A percentile compares a stretch with the other conserved stretches of the same genome.
Evolutionary conservation across 257 asterid species (phyloP).

Genomic region (Marsdenia floribunda): DNA sequence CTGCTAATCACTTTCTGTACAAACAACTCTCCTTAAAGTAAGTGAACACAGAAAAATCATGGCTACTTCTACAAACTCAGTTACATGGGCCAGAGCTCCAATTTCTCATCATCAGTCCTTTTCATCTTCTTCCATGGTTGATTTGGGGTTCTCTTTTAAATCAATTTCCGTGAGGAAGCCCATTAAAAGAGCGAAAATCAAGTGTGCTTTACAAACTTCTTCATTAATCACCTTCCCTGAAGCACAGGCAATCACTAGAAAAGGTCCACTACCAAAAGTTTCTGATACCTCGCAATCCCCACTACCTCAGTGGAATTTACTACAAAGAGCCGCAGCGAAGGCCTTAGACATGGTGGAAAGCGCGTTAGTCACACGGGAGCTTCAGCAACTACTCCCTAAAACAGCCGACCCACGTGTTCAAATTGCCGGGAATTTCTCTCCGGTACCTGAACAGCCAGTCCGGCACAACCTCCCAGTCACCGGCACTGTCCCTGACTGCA

Average conservation of each 20-base stretch:
- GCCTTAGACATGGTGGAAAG: slow-evolving; percentile 38
- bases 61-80: slow-evolving; percentile 15
- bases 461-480: slow-evolving; percentile 35
- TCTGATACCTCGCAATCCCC: slow-evolving; percentile 7
- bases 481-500: slow-evolving; percentile 45
- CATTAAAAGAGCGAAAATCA: neutral
- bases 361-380: slow-evolving; percentile 42
- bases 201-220: slow-evolving; percentile 22
- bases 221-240: slow-evolving; percentile 19
- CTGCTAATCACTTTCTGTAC: neutral
- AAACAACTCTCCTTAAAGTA: neutral
- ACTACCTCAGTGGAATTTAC: slow-evolving; percentile 39
- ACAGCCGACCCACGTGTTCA: slow-evolving; percentile 56
- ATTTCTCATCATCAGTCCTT: neutral
- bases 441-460: slow-evolving; percentile 56
- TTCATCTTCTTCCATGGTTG: slow-evolving; percentile 7
- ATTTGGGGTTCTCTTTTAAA: slow-evolving; percentile 6
- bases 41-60: slow-evolving; percentile 1
- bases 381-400: slow-evolving; percentile 37
- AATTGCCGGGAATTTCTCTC: slow-evolving; percentile 57
- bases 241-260: neutral
- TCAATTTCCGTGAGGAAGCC: slow-evolving; percentile 18
- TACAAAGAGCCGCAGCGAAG: slow-evolving; percentile 42
- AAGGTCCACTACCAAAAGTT: neutral
- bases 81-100: slow-evolving; percentile 9